A percentile compares a stretch with the other conserved stretches of the same genome.
Conservation (phyloP, 1,139 yeast species). For the Pichia inconspicua region DNA sequence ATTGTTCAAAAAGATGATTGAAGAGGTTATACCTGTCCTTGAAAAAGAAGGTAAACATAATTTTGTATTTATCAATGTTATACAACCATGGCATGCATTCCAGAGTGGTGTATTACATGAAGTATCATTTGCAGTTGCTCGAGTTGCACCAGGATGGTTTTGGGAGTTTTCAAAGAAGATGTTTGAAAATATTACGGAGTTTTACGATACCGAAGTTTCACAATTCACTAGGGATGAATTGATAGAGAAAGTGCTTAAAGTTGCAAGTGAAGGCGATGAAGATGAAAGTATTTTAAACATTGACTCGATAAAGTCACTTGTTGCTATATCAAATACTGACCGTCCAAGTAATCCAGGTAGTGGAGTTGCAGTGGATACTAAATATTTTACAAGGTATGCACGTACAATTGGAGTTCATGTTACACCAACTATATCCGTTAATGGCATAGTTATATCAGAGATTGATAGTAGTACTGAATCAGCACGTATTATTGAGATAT, state of each 20-base stretch:
- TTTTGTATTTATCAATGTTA: slow-evolving; percentile 54
- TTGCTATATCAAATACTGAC: background rate
- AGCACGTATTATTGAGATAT: slow-evolving; percentile 27
- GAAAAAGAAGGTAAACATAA: slow-evolving; percentile 46
- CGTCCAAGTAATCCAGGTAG: slow-evolving; percentile 45
- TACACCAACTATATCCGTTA: slow-evolving; percentile 72
- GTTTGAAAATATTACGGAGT: slow-evolving; percentile 45
- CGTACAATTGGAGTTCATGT: slow-evolving; percentile 77
- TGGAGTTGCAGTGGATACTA: slow-evolving; percentile 51
- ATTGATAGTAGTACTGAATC: slow-evolving; percentile 39
- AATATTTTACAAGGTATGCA: slow-evolving; percentile 64
- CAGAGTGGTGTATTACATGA: slow-evolving; percentile 62
- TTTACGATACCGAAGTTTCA: slow-evolving; percentile 55
- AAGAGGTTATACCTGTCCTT: slow-evolving; percentile 46
- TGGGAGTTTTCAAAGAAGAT: slow-evolving; percentile 55
- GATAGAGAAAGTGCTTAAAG: slow-evolving; percentile 45
- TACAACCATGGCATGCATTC: slow-evolving; percentile 81
- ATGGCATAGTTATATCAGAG: slow-evolving; percentile 48
- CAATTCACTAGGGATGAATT: slow-evolving; percentile 50
- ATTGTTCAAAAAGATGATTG: slow-evolving; percentile 48
- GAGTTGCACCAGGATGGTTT: slow-evolving; percentile 49
- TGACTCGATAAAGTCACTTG: slow-evolving; percentile 23
- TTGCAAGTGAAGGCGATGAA: slow-evolving; percentile 23
- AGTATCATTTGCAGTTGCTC: slow-evolving; percentile 62
- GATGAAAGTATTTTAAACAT: background rate